phyloP scores from a whole-genome alignment of 495 filamentous ascomycete genomes.

The Antarctomyces pellizariae region DNA sequence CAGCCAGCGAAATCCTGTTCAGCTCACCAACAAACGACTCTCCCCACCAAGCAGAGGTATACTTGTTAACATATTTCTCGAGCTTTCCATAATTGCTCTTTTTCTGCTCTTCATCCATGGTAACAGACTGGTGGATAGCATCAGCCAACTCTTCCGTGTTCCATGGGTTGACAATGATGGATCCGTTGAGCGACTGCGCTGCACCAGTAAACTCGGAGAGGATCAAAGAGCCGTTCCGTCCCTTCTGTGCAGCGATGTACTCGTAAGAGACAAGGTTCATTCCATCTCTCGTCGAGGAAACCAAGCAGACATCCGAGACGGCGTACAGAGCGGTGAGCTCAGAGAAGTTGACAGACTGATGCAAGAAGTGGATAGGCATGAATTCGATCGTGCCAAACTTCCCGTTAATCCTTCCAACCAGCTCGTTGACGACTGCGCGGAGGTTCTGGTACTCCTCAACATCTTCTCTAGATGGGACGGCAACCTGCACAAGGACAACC shows the following conservation, averaged over 20 bases:
- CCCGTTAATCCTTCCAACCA: constrained; percentile 82
- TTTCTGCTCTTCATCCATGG: constrained; percentile 64
- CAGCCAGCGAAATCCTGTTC: constrained; percentile 36
- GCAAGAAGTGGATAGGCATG: constrained; percentile 84
- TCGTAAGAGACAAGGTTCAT: constrained; percentile 97
- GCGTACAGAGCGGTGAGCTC: constrained; percentile 87
- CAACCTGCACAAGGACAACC: constrained; percentile 80
- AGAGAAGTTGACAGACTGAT: constrained; percentile 69
- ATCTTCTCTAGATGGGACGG: constrained; percentile 74
- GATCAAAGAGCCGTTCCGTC: constrained; percentile 70
- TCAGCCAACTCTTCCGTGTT: constrained; percentile 75
- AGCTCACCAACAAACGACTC: constrained; percentile 77
- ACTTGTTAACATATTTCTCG: constrained; percentile 65
- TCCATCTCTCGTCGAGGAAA: constrained; percentile 79
- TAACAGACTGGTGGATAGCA: constrained; percentile 63
- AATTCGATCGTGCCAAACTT: constrained; percentile 84
- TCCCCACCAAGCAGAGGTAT: constrained; percentile 97
- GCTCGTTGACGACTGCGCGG: constrained; percentile 67
- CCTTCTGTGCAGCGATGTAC: constrained; percentile 74
- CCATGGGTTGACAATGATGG: constrained; percentile 76
- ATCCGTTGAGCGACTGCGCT: constrained; percentile 66
- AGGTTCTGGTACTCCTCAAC: constrained; percentile 94
- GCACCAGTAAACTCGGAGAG: constrained; percentile 86
- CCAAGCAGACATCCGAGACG: constrained; percentile 70
- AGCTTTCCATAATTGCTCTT: constrained; percentile 62